Base-by-base conservation (phyloP, 805 yeast genomes). In the Brettanomyces bruxellensis region DNA sequence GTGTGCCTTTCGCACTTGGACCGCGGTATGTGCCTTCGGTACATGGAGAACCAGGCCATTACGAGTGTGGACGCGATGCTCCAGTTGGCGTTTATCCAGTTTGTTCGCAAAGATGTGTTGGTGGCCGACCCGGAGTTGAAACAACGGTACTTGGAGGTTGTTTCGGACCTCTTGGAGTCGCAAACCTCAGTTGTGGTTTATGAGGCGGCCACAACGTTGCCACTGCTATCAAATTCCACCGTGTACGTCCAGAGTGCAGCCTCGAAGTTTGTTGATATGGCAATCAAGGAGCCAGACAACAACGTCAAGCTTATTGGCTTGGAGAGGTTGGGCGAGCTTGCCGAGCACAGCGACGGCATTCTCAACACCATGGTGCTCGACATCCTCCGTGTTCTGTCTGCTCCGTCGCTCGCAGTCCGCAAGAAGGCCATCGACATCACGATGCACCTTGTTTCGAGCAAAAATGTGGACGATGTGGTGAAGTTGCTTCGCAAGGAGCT, bases 401-500 rank as follows among this genome's bases (percentile, higher is more conserved):
- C 95, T 3, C 95, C 89, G 53, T 97, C 93, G 57, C 62, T 90
- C 50, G 97, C 86, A 55, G 97, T 93, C 47, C 87, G 96, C 61
- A 76, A 79, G 54, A 86, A 86, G 66, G 96, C 96, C 4, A 73
- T 95, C 51, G 83, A 81, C 47, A 85, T 91, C 44, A 78, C 95
- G n/a, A 71, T 93, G 59, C 75, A 80, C 51, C 74, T 93, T 59
- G 81, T 89, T 42, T 74, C 95, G 38, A 78, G 83, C 55, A 86
- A 95, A 70, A 91, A 91, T 55, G 96, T 89, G 45, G 96, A 89
- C 59, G 96, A 88, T 59, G 95, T 91, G 35, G 85, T 93, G 53
- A 87, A 89, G 60, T 76, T 91, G 54, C 78, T 93, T 66, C 91
- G 87, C 70, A 93, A 88, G 61, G 99, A 93, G 68, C 76, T 93